Percentiles rank a stretch among this genome's conserved stretches.
Conservation (phyloP, 2,329 filamentous ascomycete species). For the Botryotinia globosa region DNA sequence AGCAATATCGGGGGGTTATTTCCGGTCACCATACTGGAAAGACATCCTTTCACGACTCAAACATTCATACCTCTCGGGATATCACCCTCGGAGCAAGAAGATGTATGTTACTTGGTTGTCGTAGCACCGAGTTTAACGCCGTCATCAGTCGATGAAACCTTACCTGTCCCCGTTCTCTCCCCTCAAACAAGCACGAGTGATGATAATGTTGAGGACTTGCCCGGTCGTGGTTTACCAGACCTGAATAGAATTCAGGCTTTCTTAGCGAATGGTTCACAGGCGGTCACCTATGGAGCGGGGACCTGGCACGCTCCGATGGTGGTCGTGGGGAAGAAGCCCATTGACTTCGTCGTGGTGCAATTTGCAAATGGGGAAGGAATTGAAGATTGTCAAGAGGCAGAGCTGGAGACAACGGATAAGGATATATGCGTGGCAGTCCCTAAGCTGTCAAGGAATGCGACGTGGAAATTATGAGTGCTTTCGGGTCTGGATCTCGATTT, state of each 20-base stretch:
- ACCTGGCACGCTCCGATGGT: constrained; percentile 98
- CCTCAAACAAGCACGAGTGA: constrained; percentile 6
- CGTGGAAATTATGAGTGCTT: constrained; percentile 22
- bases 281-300: constrained; percentile 85
- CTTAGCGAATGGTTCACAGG: constrained; percentile 71
- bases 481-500: not conserved
- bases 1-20: constrained; percentile 47
- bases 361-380: constrained; percentile 76
- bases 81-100: constrained; percentile 42
- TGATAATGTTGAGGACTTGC: constrained; percentile 21
- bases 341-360: constrained; percentile 89
- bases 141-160: constrained; percentile 36
- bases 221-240: constrained; percentile 59
- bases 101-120: constrained; percentile 72
- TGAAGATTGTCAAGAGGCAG: constrained; percentile 87
- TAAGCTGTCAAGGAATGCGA: constrained; percentile 13
- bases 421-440: constrained; percentile 29
- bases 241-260: constrained; percentile 70
- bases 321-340: constrained; percentile 64
- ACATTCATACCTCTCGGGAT: constrained; percentile 80
- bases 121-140: constrained; percentile 74
- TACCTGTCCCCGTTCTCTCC: constrained; percentile 45
- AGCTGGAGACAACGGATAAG: constrained; percentile 22
- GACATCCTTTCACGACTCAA: constrained; percentile 92
- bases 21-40: constrained; percentile 71